Conservation (phyloP, 805 yeast genomes). For the Candida awuae region DNA sequence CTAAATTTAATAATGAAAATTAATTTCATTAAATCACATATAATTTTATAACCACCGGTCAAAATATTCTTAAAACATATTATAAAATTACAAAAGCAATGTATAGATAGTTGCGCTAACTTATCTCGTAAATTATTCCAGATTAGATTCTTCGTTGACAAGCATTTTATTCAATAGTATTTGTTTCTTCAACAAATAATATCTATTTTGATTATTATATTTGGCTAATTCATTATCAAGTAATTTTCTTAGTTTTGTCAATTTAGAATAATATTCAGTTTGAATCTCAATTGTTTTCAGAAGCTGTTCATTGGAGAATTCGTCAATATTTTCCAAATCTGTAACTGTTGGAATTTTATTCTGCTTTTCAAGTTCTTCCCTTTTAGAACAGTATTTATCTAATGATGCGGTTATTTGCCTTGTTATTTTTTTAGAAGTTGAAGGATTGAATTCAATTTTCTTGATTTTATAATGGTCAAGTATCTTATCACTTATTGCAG, state of each 20-base stretch:
- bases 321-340: constrained; percentile 11
- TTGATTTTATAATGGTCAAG: constrained; percentile 9
- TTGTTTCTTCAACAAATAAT: constrained; percentile 25
- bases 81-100: no score
- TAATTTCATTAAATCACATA: background rate
- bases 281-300: constrained; percentile 14
- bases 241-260: constrained; percentile 13
- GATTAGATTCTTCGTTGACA: constrained; percentile 4
- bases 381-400: constrained; percentile 5
- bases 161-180: constrained; percentile 15
- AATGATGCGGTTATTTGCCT: constrained; percentile 8
- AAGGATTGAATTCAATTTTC: constrained; percentile 14
- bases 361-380: constrained; percentile 2
- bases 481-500: constrained; percentile 10
- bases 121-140: background rate
- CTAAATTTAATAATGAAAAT: constrained; percentile 25
- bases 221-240: constrained; percentile 19
- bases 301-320: constrained; percentile 14
- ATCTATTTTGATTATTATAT: constrained; percentile 14
- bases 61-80: no score
- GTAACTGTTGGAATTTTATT: constrained; percentile 5
- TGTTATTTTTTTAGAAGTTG: constrained; percentile 8
- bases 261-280: constrained; percentile 17
- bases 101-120: no score
- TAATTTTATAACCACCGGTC: background rate